Conservation (phyloP, 495 filamentous ascomycete species). For the Xylaria venustula region DNA sequence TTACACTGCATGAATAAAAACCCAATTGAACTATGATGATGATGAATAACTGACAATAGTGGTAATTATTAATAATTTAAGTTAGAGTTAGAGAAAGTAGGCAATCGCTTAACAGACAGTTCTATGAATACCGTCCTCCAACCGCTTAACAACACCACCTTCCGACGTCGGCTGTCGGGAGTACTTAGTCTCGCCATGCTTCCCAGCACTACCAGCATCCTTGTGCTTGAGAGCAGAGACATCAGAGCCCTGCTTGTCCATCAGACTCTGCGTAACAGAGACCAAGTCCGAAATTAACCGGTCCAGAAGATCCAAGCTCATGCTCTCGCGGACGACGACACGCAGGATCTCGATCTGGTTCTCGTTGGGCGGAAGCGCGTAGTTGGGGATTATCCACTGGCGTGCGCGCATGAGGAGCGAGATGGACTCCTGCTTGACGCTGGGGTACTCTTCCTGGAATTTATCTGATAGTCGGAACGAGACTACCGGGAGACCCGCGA, state of each 20-base stretch:
- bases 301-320: constrained; percentile 68
- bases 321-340: constrained; percentile 66
- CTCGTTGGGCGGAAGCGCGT: constrained; percentile 64
- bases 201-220: constrained; percentile 23
- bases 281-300: constrained; percentile 56
- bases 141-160: constrained; percentile 29
- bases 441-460: constrained; percentile 61
- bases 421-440: constrained; percentile 65
- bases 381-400: constrained; percentile 78
- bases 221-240: constrained; percentile 41
- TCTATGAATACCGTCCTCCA: constrained; percentile 60
- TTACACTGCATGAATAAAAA: no score
- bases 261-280: constrained; percentile 56
- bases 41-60: no score
- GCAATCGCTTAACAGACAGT: constrained; percentile 48
- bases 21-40: background rate
- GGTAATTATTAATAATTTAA: no score
- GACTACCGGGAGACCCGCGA: constrained; percentile 69
- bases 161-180: constrained; percentile 15
- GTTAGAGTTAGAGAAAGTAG: background rate
- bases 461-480: constrained; percentile 64
- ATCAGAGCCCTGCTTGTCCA: constrained; percentile 49
- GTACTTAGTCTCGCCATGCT: constrained; percentile 9
- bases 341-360: constrained; percentile 66
- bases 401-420: constrained; percentile 63